phyloP scores from a whole-genome alignment of 2,329 filamentous ascomycete genomes.

The Penicillium vulpinum region DNA sequence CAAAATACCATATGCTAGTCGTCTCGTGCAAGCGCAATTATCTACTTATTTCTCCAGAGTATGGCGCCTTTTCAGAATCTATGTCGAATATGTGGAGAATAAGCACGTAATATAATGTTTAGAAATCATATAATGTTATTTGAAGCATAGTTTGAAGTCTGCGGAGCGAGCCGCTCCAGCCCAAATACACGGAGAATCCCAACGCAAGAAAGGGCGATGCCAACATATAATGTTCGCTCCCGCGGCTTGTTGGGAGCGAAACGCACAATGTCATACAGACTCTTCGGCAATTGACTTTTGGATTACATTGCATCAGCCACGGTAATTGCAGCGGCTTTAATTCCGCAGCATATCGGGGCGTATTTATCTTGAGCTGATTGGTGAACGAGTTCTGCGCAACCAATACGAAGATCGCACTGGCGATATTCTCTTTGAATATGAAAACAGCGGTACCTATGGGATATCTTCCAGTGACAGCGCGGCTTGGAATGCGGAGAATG shows the following conservation, averaged over 20 bases:
- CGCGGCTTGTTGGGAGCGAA: neutral
- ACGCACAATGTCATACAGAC: neutral
- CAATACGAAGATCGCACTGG: slow-evolving; percentile 49
- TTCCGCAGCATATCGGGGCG: neutral
- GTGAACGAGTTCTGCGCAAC: slow-evolving; percentile 54
- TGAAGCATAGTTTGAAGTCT: too few relatives aligned
- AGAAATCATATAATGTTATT: neutral
- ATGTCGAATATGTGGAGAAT: neutral
- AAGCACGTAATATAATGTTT: neutral
- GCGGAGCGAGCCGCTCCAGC: neutral
- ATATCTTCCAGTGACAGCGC: slow-evolving; percentile 34
- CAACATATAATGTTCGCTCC: neutral
- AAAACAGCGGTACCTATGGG: slow-evolving; percentile 37
- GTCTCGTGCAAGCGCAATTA: neutral
- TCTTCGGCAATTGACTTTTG: neutral
- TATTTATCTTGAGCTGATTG: slow-evolving; percentile 28
- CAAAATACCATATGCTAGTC: neutral
- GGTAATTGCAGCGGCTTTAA: neutral
- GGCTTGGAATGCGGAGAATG: too few relatives aligned
- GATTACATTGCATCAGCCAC: neutral
- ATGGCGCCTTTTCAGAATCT: neutral
- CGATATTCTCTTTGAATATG: slow-evolving; percentile 38
- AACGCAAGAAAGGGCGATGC: neutral
- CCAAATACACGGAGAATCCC: neutral
- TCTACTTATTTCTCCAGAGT: neutral